phyloP scores from a whole-genome alignment of 108 stramenopile genomes.

The Nannochloropsis granulata region DNA sequence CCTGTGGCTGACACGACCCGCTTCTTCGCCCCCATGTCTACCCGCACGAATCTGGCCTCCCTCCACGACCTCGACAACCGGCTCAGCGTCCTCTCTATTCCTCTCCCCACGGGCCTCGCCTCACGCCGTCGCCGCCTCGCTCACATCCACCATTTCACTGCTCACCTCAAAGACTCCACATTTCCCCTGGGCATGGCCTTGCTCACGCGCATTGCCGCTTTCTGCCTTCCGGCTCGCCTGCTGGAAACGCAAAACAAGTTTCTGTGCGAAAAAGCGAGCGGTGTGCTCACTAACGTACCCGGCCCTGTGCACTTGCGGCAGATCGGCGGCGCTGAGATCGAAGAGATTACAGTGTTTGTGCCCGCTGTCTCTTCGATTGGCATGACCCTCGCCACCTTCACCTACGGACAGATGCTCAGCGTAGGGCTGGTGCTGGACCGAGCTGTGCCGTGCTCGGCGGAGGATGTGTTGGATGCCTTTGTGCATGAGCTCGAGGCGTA shows the following conservation, averaged over 20 bases:
- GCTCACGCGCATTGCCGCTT: background rate
- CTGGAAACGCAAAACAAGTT: background rate
- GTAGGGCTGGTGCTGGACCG: background rate
- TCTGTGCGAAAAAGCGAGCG: background rate
- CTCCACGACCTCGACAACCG: background rate
- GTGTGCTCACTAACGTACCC: background rate
- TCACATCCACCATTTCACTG: background rate
- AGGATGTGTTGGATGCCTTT: background rate
- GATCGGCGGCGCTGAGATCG: background rate
- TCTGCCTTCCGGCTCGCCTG: background rate
- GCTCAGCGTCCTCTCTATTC: background rate
- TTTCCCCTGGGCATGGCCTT: background rate
- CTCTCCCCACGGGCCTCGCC: background rate
- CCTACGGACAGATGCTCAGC: background rate
- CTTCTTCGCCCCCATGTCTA: background rate
- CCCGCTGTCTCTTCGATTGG: background rate
- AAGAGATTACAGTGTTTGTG: background rate
- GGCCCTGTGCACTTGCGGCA: background rate
- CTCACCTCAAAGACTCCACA: background rate
- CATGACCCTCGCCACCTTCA: background rate
- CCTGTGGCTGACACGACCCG: background rate
- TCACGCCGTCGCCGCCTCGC: background rate
- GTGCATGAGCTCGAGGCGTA: background rate
- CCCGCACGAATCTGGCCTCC: background rate
- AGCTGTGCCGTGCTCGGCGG: background rate